Percentiles rank a stretch among this genome's conserved stretches.
phyloP scores from a whole-genome alignment of 2,329 filamentous ascomycete species.

The Stachybotrys echinatus region DNA sequence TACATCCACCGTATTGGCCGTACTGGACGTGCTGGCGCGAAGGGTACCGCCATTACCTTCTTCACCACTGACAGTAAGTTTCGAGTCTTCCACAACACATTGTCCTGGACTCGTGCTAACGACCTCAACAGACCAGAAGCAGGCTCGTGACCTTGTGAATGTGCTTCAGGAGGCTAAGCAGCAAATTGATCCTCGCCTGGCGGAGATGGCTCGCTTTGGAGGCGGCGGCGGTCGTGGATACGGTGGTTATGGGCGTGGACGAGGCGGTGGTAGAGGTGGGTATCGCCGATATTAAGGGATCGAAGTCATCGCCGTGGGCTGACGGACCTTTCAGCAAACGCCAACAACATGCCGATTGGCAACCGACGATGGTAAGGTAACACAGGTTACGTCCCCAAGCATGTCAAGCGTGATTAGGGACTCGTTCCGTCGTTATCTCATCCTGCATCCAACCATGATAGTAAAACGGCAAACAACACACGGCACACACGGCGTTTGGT shows the following conservation, averaged over 20 bases:
- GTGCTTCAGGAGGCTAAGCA: conserved; percentile 97
- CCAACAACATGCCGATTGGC: conserved; percentile 45
- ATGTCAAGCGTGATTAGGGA: background rate
- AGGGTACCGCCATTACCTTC: conserved; percentile 94
- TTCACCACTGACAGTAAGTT: conserved; percentile 98
- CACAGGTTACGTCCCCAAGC: background rate
- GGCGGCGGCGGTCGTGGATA: conserved; percentile 72
- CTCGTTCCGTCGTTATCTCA: background rate
- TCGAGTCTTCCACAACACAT: background rate
- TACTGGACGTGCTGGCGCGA: conserved; percentile 90
- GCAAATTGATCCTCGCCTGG: conserved; percentile 91
- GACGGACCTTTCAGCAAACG: conserved; percentile 34
- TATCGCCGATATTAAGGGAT: conserved; percentile 28
- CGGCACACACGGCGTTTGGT: conserved; percentile 23
- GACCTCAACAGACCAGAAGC: conserved; percentile 66
- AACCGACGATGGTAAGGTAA: conserved; percentile 45
- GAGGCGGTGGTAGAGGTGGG: conserved; percentile 47
- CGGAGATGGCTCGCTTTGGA: conserved; percentile 91
- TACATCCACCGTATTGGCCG: conserved; percentile 97
- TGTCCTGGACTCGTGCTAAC: conserved; percentile 25
- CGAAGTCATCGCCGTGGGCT: conserved; percentile 23
- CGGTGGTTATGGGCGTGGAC: conserved; percentile 65
- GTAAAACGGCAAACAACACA: conserved; percentile 1
- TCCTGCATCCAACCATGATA: background rate
- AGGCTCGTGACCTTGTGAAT: conserved; percentile 91